Evolutionary conservation across 768 basidiomycete species (phyloP), one percentile per base, ranked within the genome.

Genomic region (Lactarius indigo): DNA sequence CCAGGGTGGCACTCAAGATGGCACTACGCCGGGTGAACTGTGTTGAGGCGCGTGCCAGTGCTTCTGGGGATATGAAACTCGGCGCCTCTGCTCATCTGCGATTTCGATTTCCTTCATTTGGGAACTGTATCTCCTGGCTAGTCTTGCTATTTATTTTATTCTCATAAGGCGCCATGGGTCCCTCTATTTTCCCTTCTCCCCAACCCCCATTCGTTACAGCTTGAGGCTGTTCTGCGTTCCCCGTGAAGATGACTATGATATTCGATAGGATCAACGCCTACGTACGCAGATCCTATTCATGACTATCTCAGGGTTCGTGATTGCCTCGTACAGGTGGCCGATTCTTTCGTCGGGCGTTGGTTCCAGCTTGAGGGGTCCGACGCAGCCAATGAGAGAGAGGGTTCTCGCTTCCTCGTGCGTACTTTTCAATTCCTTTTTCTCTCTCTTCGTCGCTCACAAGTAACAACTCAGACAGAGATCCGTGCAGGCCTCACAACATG

Each of bases 401-500:
- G 76, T 28, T 78, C 77, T 44, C 73, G 76, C 54, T 77, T 78
- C 63, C 64, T 75, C 61, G 76, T 76, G 57, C 66, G 76, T 68
- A 47, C 13, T 47, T 9, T 13, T 18, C 33, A 39, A 8, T 35
- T 30, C 55, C 20, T 55, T 10, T 23, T 41, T 18, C 7, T 31
- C 5, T 44, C 15, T n/a, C 15, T 23, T 12, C 1, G 5, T 31
- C 15, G 9, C 61, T 56, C n/a, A n/a, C 39, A 33, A 20, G 28
- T 13, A 4, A 39, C 26, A 37, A 7, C 56, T 18, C 73, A 91
- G 88, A 90, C 88, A 31, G 90, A 92, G 76, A 78, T 92, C 64
- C 88, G 90, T 64, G 90, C 90, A 26, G 90, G 90, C 42, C 28
- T 92, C 44, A 92, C 90, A 64, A 92, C 90, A 78, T 92, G 89